Base-by-base conservation (phyloP, 1,284 basidiomycete genomes). In the Leucoagaricus sp. region DNA sequence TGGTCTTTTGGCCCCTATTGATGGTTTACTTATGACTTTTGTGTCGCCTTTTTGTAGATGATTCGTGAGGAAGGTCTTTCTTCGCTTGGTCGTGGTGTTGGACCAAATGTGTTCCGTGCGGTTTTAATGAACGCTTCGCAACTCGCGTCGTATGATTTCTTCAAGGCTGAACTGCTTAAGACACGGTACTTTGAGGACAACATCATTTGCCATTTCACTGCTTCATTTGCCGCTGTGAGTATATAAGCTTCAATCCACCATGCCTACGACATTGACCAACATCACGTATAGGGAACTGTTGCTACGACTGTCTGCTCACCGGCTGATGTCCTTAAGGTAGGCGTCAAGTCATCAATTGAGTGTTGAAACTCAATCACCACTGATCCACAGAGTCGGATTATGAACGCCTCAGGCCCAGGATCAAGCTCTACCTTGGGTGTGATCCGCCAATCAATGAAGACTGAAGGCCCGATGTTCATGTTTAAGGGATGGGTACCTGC, bases 261-360 rank as follows among this genome's bases (percentile, higher is more conserved):
- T 12, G n/a, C 5, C 10, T 21, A 19, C 1, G n/a, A n/a, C n/a
- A n/a, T n/a, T n/a, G n/a, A 10, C 41, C 25, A 21, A 50, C 25
- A 40, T 49, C 29, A 36, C 15, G 34, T 57, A 42, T 59, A 91
- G 87, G 93, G 94, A 17, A 96, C 93, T 0, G 90, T 95, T 2
- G 93, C 94, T 10, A 95, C 93, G 2, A 95, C 94, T 0, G 86
- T 96, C n/a, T 96, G 94, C 71, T 94, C 93, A 0, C 94, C 94
- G 0, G 93, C 93, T 12, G 94, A 96, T 67, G 94, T 96, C 25
- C 75, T 96, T 61, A 96, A 96, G 79, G 84, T 84, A 25, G 55
- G 80, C 12, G n/a, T 7, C 6, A 10, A 3, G 5, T 13, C 31
- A 1, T 12, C 17, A 8, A 10, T 36, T 26, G 21, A 46, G 21